Conservation (phyloP, 495 filamentous ascomycete species). For the Chaetomium fimeti region DNA sequence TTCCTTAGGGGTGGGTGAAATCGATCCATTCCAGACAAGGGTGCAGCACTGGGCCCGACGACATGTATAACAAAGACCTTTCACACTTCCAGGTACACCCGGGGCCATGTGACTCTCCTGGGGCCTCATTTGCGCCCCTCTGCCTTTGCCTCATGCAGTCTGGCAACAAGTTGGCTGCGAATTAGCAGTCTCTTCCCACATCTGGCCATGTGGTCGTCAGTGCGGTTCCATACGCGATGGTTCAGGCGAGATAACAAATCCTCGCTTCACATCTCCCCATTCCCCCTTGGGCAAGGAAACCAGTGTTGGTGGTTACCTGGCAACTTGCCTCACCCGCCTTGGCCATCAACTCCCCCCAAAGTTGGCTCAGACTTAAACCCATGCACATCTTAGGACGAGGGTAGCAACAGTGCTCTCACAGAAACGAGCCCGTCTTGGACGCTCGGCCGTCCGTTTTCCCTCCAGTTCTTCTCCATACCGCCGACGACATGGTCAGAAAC, state of each 20-base stretch:
- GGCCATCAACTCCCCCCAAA: not conserved
- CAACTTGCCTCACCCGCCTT: not conserved
- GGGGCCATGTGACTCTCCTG: slow-evolving; percentile 1
- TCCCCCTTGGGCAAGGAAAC: not conserved
- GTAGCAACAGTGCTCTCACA: too few relatives aligned
- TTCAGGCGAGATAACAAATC: not conserved
- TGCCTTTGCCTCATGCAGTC: not conserved
- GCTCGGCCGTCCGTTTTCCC: not conserved
- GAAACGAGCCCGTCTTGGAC: too few relatives aligned
- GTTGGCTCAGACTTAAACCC: not conserved
- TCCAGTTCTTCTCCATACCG: not conserved
- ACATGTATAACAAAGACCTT: slow-evolving; percentile 32
- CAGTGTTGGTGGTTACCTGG: not conserved
- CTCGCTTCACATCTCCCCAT: not conserved
- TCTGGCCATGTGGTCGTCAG: not conserved
- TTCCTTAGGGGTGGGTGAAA: slow-evolving; percentile 31
- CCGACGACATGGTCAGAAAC: not conserved
- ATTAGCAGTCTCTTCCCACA: too few relatives aligned
- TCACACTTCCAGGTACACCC: not conserved
- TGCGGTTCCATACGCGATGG: not conserved
- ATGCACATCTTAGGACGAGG: not conserved
- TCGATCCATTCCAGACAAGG: slow-evolving; percentile 25
- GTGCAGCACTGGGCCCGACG: slow-evolving; percentile 19
- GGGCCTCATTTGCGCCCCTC: not conserved
- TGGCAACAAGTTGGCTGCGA: not conserved